Percentiles rank a stretch among this genome's conserved stretches.
Evolutionary conservation across 2,329 filamentous ascomycete genomes (phyloP).

Genomic region (Fusarium humuli): DNA sequence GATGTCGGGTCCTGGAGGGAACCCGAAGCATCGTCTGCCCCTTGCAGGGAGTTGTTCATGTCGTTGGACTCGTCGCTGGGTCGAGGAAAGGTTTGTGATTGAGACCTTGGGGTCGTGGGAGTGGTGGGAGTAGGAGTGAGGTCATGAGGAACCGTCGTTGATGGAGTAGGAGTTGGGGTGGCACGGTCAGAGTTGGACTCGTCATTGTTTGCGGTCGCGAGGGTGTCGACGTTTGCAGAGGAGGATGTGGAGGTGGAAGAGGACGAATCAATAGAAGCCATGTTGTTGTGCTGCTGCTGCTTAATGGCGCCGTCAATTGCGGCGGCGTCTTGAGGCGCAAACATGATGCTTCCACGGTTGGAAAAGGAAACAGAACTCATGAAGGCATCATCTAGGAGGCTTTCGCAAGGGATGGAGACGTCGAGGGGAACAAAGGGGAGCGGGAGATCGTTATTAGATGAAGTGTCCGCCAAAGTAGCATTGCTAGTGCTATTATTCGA

Average conservation of each 20-base stretch:
- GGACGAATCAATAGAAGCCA: slow-evolving; percentile 19
- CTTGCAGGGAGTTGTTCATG: slow-evolving; percentile 35
- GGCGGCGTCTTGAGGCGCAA: slow-evolving; percentile 59
- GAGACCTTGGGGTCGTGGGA: slow-evolving; percentile 42
- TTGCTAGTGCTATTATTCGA: slow-evolving; percentile 45
- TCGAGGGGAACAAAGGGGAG: slow-evolving; percentile 63
- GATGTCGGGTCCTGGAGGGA: slow-evolving; percentile 39
- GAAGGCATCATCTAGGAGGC: slow-evolving; percentile 68
- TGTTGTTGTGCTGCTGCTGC: slow-evolving; percentile 5
- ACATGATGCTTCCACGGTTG: slow-evolving; percentile 72
- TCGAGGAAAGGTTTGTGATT: slow-evolving; percentile 36
- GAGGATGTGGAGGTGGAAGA: slow-evolving; percentile 13
- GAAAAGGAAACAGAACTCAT: slow-evolving; percentile 69
- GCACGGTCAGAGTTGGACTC: slow-evolving; percentile 41
- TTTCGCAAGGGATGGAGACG: slow-evolving; percentile 67
- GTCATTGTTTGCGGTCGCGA: slow-evolving; percentile 25
- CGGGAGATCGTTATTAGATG: slow-evolving; percentile 48
- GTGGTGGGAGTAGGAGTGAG: slow-evolving; percentile 34
- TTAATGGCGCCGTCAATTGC: slow-evolving; percentile 40
- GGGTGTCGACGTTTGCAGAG: slow-evolving; percentile 10
- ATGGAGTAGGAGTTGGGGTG: slow-evolving; percentile 35
- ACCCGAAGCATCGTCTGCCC: slow-evolving; percentile 22
- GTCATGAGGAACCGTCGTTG: slow-evolving; percentile 21
- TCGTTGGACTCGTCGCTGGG: slow-evolving; percentile 43
- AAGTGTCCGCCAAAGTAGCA: slow-evolving; percentile 39